A percentile compares a stretch with the other conserved stretches of the same genome.
Conservation (phyloP, 345 rosid genomes). For the Lepidium sativum region DNA sequence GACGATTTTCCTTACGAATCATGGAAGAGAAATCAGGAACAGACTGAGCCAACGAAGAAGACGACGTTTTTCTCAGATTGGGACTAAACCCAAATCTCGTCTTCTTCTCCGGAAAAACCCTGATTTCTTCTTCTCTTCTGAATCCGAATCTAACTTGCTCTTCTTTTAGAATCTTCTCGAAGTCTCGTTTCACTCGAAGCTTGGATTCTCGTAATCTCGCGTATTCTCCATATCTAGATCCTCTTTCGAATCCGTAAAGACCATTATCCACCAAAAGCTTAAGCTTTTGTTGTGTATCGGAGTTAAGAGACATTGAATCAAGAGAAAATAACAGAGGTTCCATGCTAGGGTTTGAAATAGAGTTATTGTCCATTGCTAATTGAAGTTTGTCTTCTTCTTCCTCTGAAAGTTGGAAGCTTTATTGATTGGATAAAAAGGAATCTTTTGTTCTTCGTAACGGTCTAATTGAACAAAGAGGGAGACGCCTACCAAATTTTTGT, state of each 20-base stretch:
- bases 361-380: slow-evolving; percentile 30
- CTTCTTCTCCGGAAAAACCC: slow-evolving; percentile 28
- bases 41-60: slow-evolving; percentile 55
- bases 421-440: not conserved
- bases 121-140: slow-evolving; percentile 38
- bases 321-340: slow-evolving; percentile 35
- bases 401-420: not conserved
- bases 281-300: not conserved
- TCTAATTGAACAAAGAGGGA: not conserved
- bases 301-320: slow-evolving; percentile 38
- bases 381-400: slow-evolving; percentile 7
- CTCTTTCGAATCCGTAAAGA: slow-evolving; percentile 50
- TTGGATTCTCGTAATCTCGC: slow-evolving; percentile 60
- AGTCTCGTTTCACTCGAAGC: slow-evolving; percentile 40
- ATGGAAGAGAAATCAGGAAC: slow-evolving; percentile 72
- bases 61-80: slow-evolving; percentile 19
- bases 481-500: not conserved
- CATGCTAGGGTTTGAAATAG: slow-evolving; percentile 25
- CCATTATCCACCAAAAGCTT: not conserved
- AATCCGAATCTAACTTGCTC: slow-evolving; percentile 43
- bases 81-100: slow-evolving; percentile 42
- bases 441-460: slow-evolving; percentile 2
- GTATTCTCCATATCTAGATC: slow-evolving; percentile 69
- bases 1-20: slow-evolving; percentile 69
- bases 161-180: slow-evolving; percentile 25